These are phyloP conservation scores for Arthrinium puccinioides DNA, from an alignment of 2,329 filamentous ascomycete genomes.

Conservation along the genomic window DNA sequence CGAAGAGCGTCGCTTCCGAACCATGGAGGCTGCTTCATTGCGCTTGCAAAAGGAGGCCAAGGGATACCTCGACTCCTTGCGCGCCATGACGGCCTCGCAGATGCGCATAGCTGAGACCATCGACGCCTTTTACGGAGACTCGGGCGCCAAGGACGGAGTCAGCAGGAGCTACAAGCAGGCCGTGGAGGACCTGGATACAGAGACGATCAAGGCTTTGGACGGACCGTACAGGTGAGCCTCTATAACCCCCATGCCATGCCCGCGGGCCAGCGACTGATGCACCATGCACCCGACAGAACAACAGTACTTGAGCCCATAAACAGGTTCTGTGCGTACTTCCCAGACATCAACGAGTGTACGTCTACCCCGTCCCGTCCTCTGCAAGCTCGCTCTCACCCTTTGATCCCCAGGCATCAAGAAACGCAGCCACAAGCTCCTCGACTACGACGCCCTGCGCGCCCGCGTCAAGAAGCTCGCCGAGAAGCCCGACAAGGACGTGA, in stretches of 20 bases:
- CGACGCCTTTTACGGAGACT: slow-evolving; percentile 97
- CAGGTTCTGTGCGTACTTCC: slow-evolving; percentile 96
- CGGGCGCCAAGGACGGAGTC: slow-evolving; percentile 89
- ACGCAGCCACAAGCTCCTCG: slow-evolving; percentile 94
- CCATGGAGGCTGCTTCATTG: slow-evolving; percentile 90
- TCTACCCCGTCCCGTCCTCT: slow-evolving; percentile 1
- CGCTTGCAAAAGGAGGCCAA: slow-evolving; percentile 96
- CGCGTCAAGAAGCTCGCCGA: slow-evolving; percentile 96
- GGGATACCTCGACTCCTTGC: slow-evolving; percentile 90
- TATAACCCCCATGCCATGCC: slow-evolving; percentile 7
- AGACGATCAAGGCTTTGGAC: slow-evolving; percentile 97
- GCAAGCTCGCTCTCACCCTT: slow-evolving; percentile 9
- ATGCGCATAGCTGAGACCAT: slow-evolving; percentile 99
- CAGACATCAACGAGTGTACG: slow-evolving; percentile 93
- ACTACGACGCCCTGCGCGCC: slow-evolving; percentile 92
- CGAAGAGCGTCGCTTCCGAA: slow-evolving; percentile 91
- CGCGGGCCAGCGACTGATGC: too few species aligned
- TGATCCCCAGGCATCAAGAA: slow-evolving; percentile 97
- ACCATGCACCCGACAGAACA: slow-evolving; percentile 44
- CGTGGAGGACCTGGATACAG: slow-evolving; percentile 93
- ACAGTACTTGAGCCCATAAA: slow-evolving; percentile 95
- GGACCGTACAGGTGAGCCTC: slow-evolving; percentile 86
- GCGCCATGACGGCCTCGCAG: slow-evolving; percentile 98
- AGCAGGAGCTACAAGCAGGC: slow-evolving; percentile 97
- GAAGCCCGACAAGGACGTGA: slow-evolving; percentile 97